phyloP scores from a whole-genome alignment of 208 protist species.

The Histomonas meleagridis region DNA sequence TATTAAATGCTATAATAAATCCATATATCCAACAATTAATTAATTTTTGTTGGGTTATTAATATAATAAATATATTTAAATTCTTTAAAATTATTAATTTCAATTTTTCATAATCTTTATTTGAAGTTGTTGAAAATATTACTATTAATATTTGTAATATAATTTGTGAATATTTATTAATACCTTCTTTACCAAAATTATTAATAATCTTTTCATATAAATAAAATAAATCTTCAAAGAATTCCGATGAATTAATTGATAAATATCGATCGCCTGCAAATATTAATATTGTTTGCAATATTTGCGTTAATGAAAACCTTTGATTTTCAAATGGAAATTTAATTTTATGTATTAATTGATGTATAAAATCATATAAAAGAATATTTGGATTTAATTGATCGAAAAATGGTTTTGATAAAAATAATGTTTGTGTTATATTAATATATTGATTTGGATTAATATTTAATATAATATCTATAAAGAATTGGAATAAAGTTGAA shows the following conservation, averaged over 20 bases:
- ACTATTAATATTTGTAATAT: background rate
- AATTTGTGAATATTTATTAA: background rate
- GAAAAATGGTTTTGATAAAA: background rate
- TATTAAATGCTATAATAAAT: background rate
- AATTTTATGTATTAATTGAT: background rate
- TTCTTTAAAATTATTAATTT: background rate
- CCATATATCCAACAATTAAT: background rate
- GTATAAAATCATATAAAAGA: background rate
- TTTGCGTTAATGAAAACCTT: too few relatives aligned
- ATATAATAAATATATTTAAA: background rate
- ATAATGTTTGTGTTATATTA: background rate
- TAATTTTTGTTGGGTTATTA: background rate
- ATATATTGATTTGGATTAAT: background rate
- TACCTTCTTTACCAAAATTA: background rate
- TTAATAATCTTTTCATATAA: background rate
- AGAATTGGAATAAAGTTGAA: background rate
- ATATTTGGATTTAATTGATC: background rate
- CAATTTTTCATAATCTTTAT: background rate
- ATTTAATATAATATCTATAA: background rate
- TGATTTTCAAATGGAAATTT: background rate
- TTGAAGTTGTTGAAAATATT: background rate
- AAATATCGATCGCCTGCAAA: background rate
- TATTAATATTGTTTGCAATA: background rate
- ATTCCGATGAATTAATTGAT: background rate
- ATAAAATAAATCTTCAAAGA: background rate